Conservation (phyloP, 352 stramenopile genomes). For the Paralagenidium karlingii region DNA sequence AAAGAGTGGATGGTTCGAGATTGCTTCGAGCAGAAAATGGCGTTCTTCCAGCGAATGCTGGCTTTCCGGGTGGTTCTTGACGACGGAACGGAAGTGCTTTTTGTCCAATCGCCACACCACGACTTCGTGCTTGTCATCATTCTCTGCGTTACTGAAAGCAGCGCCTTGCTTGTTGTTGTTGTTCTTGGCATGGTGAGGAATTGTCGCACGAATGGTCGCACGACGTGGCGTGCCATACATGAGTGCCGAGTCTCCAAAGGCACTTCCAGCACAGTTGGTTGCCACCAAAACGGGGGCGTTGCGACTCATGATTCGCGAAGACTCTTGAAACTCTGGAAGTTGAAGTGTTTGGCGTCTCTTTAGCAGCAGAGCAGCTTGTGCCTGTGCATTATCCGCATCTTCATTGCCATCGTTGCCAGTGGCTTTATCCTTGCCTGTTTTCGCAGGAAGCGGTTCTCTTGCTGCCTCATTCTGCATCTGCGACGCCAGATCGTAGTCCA, state of each 20-base stretch:
- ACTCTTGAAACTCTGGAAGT: slow-evolving; percentile 53
- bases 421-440: slow-evolving; percentile 5
- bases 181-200: background rate
- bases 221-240: slow-evolving; percentile 78
- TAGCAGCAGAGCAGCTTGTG: slow-evolving; percentile 10
- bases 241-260: slow-evolving; percentile 72
- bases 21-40: slow-evolving; percentile 48
- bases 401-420: background rate
- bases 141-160: slow-evolving; percentile 2
- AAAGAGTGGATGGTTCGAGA: slow-evolving; percentile 68
- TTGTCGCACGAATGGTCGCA: slow-evolving; percentile 39
- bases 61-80: slow-evolving; percentile 45
- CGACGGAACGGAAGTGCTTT: slow-evolving; percentile 30
- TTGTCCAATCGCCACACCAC: slow-evolving; percentile 77
- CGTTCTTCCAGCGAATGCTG: slow-evolving; percentile 72
- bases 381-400: background rate
- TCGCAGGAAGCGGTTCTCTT: slow-evolving; percentile 8
- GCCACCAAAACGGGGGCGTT: slow-evolving; percentile 64
- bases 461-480: slow-evolving; percentile 22
- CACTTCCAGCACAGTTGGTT: slow-evolving; percentile 62
- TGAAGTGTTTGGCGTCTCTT: slow-evolving; percentile 56
- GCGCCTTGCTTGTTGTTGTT: slow-evolving; percentile 4
- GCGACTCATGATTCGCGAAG: slow-evolving; percentile 35
- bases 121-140: slow-evolving; percentile 6
- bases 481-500: slow-evolving; percentile 49